Percentiles rank a stretch among this genome's conserved stretches.
phyloP scores from a whole-genome alignment of 305 asterid species.

The Vinca major region DNA sequence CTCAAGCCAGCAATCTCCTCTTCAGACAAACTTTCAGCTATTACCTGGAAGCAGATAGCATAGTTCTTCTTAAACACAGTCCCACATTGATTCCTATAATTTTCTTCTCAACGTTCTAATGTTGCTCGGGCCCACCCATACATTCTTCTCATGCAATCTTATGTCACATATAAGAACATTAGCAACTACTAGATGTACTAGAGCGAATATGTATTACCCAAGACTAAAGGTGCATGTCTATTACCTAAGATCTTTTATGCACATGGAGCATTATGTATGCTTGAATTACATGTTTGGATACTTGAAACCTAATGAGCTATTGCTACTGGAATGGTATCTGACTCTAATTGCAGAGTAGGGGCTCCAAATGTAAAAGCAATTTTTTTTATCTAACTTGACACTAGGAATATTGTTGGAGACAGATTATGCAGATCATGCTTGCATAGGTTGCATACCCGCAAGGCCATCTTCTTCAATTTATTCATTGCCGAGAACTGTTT shows the following conservation, averaged over 20 bases:
- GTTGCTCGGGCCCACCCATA: neutral
- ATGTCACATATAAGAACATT: neutral
- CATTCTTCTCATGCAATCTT: too few relatives aligned
- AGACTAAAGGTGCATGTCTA: neutral
- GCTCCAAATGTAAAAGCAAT: neutral
- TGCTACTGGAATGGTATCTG: neutral
- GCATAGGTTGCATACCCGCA: conserved; percentile 46
- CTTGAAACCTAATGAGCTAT: neutral
- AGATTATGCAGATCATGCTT: neutral
- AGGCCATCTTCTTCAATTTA: conserved; percentile 78
- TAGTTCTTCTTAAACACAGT: neutral
- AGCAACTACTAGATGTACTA: neutral
- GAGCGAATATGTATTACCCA: neutral
- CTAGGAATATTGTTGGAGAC: neutral
- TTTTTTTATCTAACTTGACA: neutral
- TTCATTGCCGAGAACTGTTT: conserved; percentile 81
- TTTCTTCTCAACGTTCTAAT: neutral
- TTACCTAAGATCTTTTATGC: neutral
- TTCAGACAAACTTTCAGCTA: conserved; percentile 95
- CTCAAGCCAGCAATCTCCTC: conserved; percentile 94
- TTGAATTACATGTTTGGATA: neutral
- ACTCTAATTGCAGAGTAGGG: neutral
- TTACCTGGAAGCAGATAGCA: conserved; percentile 50
- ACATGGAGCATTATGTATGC: neutral
- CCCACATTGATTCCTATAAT: neutral